Conservation (phyloP, 306 rosid genomes). For the Echinosophora koreensis region DNA sequence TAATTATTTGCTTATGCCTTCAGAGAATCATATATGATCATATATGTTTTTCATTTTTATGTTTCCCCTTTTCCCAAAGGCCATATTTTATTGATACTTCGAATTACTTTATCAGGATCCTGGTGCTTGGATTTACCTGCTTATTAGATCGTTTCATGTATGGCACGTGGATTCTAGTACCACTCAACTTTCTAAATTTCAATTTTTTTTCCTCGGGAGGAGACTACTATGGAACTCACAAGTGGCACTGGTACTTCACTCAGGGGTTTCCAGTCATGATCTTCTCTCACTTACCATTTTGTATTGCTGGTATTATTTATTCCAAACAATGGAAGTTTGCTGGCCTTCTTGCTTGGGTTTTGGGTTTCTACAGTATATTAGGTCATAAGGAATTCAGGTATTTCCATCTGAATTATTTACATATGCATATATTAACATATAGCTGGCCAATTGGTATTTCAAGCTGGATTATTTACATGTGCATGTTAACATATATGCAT, state of each 20-base stretch:
- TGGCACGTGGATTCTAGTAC: slow-evolving; percentile 88
- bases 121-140: slow-evolving; percentile 78
- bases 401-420: slow-evolving; percentile 33
- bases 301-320: slow-evolving; percentile 71
- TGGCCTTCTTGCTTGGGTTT: slow-evolving; percentile 87
- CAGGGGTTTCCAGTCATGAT: slow-evolving; percentile 91
- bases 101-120: slow-evolving; percentile 59
- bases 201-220: slow-evolving; percentile 95
- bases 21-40: slow-evolving; percentile 5
- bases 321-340: slow-evolving; percentile 86
- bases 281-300: slow-evolving; percentile 82
- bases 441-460: slow-evolving; percentile 42
- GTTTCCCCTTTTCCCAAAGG: slow-evolving; percentile 1
- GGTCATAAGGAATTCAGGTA: slow-evolving; percentile 99
- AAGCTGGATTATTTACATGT: slow-evolving; percentile 30
- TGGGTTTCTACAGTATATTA: slow-evolving; percentile 77
- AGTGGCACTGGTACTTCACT: slow-evolving; percentile 99
- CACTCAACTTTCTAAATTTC: slow-evolving; percentile 88
- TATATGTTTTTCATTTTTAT: slow-evolving; percentile 6
- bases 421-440: slow-evolving; percentile 32
- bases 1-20: neutral
- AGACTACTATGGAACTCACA: slow-evolving; percentile 97
- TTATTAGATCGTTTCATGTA: slow-evolving; percentile 80
- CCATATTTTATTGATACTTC: slow-evolving; percentile 31
- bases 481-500: slow-evolving; percentile 9